phyloP scores from a whole-genome alignment of 2,329 filamentous ascomycete genomes.

The Graphilbum ipis-grandicollis region DNA sequence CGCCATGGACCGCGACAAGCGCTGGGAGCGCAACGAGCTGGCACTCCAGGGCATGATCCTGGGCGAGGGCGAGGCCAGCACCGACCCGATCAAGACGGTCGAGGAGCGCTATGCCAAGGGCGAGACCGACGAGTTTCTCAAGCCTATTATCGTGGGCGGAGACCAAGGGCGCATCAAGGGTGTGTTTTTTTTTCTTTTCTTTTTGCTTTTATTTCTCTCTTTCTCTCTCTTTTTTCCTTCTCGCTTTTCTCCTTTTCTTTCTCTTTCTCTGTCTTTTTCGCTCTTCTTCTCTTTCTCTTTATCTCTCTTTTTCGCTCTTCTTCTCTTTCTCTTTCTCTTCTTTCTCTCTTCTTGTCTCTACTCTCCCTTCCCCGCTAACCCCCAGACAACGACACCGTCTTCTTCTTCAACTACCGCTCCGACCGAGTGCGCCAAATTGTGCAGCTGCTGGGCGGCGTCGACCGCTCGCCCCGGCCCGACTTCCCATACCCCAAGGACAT shows the following conservation, averaged over 20 bases:
- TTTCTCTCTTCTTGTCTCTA: no score
- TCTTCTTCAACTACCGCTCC: constrained; percentile 99
- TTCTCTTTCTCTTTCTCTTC: background rate
- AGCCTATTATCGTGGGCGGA: constrained; percentile 88
- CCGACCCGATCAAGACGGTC: constrained; percentile 72
- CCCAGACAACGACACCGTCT: constrained; percentile 79
- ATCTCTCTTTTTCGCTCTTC: no score
- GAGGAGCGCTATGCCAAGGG: constrained; percentile 73
- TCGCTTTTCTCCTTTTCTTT: no score
- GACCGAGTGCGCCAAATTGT: constrained; percentile 94
- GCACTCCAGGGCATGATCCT: constrained; percentile 73
- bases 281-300: no score
- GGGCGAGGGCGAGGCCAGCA: constrained; percentile 74
- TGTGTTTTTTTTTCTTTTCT: constrained; percentile 18
- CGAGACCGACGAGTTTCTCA: constrained; percentile 95
- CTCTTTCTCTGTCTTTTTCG: no score
- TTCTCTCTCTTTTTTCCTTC: background rate
- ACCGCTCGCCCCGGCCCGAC: constrained; percentile 77
- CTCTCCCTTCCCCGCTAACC: background rate
- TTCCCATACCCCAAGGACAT: constrained; percentile 80
- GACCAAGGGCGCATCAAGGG: constrained; percentile 73
- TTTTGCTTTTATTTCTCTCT: background rate
- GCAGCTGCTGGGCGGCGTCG: constrained; percentile 79
- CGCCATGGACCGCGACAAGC: constrained; percentile 98
- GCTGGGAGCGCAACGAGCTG: constrained; percentile 88